Evolutionary conservation across 805 yeast species (phyloP).

Genomic region (Starmera dryadoides): DNA sequence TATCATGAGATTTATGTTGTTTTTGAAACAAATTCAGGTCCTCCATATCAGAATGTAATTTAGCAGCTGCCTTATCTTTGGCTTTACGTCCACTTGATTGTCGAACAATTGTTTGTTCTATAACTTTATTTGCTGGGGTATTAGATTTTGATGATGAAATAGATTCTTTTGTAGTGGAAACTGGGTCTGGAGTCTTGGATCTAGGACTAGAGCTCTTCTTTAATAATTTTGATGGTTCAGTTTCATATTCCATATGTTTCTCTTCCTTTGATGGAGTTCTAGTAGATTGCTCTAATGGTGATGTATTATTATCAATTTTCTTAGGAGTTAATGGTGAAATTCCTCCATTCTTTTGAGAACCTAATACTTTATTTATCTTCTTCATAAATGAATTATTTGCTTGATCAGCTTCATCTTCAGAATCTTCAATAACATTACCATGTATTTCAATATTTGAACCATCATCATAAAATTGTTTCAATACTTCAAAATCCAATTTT

Average conservation of each 20-base stretch:
- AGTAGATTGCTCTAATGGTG: conserved; percentile 1
- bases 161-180: no score
- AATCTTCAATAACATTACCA: conserved; percentile 14
- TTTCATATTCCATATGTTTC: neutral
- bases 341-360: neutral
- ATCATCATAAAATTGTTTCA: conserved; percentile 31
- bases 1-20: conserved; percentile 36
- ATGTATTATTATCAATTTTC: conserved; percentile 1
- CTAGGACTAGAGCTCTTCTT: no score
- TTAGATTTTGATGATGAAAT: neutral
- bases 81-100: conserved; percentile 44
- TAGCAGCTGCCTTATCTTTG: conserved; percentile 55
- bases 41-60: conserved; percentile 61
- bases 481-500: conserved; percentile 32
- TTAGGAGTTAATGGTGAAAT: neutral
- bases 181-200: no score
- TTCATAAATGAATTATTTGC: neutral
- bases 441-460: conserved; percentile 10
- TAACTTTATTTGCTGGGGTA: conserved; percentile 8
- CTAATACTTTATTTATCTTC: neutral
- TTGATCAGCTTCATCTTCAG: conserved; percentile 14
- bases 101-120: conserved; percentile 3
- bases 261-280: conserved; percentile 7
- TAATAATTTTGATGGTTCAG: no score
- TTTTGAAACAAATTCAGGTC: conserved; percentile 59